Conservation (phyloP, 805 yeast species). For the Metschnikowia kofuensis region DNA sequence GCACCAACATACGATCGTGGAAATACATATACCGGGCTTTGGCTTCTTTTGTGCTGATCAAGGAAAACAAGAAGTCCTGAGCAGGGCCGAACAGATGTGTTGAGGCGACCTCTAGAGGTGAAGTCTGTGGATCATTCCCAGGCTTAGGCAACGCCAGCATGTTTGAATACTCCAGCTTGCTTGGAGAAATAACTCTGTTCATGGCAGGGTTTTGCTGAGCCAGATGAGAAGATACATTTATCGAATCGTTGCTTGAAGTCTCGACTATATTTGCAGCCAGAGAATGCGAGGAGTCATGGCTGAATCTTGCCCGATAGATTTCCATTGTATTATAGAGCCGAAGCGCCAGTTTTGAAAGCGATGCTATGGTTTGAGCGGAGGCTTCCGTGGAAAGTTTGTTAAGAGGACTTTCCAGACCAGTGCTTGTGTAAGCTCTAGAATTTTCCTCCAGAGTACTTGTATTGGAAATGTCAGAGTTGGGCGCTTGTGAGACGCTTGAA, state of each 20-base stretch:
- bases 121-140: neutral
- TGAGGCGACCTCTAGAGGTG: neutral
- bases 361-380: neutral
- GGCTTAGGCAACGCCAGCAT: neutral
- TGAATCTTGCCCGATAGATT: neutral
- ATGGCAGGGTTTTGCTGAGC: too few species aligned
- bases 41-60: conserved; percentile 27
- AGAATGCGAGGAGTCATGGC: neutral
- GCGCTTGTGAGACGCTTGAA: too few species aligned
- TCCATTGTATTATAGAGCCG: neutral
- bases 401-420: too few species aligned
- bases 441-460: too few species aligned
- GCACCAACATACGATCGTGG: conserved; percentile 36
- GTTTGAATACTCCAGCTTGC: too few species aligned
- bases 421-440: too few species aligned
- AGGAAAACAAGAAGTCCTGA: neutral
- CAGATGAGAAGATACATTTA: too few species aligned
- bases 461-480: too few species aligned
- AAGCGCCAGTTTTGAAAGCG: neutral
- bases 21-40: conserved; percentile 34
- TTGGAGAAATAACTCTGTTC: too few species aligned
- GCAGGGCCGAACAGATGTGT: neutral
- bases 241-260: neutral
- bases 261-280: neutral
- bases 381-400: neutral